These are phyloP conservation scores for Parafenestella ontariensis DNA, from an alignment of 2,329 filamentous ascomycete species.

Conservation along the genomic window DNA sequence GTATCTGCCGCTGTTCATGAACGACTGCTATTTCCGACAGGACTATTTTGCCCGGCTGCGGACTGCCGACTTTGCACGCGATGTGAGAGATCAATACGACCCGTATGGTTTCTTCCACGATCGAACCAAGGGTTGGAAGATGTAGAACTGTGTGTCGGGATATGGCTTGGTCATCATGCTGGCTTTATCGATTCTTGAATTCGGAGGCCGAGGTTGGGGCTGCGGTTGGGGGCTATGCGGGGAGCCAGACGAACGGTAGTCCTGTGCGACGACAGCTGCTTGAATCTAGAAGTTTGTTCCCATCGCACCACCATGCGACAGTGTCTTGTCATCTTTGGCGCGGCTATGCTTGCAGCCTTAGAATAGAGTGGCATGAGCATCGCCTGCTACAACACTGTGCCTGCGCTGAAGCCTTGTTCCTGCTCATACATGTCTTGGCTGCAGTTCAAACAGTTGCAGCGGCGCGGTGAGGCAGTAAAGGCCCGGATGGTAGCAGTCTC, in stretches of 20 bases:
- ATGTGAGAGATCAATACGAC: constrained; percentile 48
- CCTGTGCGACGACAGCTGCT: constrained; percentile 10
- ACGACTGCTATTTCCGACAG: constrained; percentile 53
- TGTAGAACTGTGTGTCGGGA: constrained; percentile 21
- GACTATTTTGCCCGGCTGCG: constrained; percentile 53
- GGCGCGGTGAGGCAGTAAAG: constrained; percentile 7
- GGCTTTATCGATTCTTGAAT: constrained; percentile 22
- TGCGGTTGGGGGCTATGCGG: constrained; percentile 23
- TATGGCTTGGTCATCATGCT: constrained; percentile 14
- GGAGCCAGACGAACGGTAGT: constrained; percentile 16
- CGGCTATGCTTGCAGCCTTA: constrained; percentile 23
- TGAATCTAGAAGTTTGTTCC: constrained; percentile 1
- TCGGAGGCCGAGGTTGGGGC: constrained; percentile 29
- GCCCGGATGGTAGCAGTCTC: not conserved
- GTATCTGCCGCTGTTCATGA: constrained; percentile 56
- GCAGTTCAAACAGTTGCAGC: not conserved
- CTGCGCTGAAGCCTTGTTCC: constrained; percentile 7
- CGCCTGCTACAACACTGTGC: constrained; percentile 7
- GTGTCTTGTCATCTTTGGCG: constrained; percentile 3
- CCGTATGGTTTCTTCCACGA: constrained; percentile 51
- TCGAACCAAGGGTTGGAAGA: constrained; percentile 51
- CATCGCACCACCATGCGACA: constrained; percentile 1
- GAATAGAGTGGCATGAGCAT: constrained; percentile 18
- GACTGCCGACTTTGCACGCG: constrained; percentile 40
- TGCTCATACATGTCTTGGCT: constrained; percentile 2